Conservation (phyloP, 2,329 filamentous ascomycete species). For the Cladophialophora chaetospira region DNA sequence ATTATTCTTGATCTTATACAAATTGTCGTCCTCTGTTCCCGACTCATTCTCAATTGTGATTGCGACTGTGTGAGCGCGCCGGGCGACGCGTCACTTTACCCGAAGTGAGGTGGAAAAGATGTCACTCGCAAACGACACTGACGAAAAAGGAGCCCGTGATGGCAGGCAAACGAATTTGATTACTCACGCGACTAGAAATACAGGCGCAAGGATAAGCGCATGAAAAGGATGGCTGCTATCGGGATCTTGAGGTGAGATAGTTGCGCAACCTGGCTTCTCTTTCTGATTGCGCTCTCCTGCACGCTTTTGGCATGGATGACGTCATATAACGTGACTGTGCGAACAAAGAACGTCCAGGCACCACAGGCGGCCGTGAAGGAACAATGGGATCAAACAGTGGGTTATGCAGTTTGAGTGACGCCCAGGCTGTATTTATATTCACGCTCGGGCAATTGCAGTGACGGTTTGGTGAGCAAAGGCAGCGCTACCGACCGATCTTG, state of each 20-base stretch:
- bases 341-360: too few relatives aligned
- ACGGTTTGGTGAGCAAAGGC: not conserved
- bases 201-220: not conserved
- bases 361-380: not conserved
- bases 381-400: not conserved
- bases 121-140: not conserved
- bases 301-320: not conserved
- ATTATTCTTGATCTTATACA: conserved; percentile 22
- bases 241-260: not conserved
- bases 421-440: too few relatives aligned
- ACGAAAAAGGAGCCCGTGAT: not conserved
- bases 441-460: not conserved
- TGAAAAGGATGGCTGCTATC: not conserved
- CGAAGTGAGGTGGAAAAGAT: not conserved
- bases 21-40: conserved; percentile 11
- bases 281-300: not conserved
- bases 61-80: conserved; percentile 21
- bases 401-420: too few relatives aligned
- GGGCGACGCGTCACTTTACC: conserved; percentile 16
- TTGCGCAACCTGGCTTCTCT: not conserved
- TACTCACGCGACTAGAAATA: not conserved
- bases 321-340: not conserved
- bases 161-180: not conserved
- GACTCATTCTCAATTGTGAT: conserved; percentile 25
- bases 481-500: not conserved